A percentile compares a stretch with the other conserved stretches of the same genome.
Evolutionary conservation across 495 filamentous ascomycete genomes (phyloP).

Genomic region (Aspergillus incahuasiensis): DNA sequence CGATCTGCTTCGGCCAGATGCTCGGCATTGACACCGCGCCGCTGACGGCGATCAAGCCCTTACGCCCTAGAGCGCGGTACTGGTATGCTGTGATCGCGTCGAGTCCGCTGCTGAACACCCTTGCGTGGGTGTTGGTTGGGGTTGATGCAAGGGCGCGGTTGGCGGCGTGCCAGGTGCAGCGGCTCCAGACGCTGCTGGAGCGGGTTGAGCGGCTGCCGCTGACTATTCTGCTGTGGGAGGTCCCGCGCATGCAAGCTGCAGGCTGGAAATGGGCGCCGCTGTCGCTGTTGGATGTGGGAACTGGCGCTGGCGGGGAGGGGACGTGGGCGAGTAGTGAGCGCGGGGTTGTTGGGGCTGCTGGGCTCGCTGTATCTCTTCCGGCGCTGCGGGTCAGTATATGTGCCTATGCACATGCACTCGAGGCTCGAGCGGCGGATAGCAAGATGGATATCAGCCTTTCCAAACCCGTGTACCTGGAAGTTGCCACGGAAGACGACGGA

Average conservation of each 20-base stretch:
- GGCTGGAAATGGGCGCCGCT: not conserved
- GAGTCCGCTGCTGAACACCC: not conserved
- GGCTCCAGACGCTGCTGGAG: not conserved
- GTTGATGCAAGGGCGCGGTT: not conserved
- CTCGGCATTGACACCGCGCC: not conserved
- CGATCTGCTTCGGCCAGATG: not conserved
- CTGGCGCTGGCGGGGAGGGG: not conserved
- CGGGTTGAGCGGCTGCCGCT: not conserved
- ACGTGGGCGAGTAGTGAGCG: not conserved
- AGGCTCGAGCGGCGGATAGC: too few species aligned
- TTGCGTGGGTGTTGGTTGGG: not conserved
- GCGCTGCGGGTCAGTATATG: too few species aligned
- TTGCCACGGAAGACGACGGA: not conserved
- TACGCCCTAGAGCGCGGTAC: not conserved
- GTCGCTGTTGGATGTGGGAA: not conserved
- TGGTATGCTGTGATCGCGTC: not conserved
- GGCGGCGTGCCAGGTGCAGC: not conserved
- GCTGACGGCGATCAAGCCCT: not conserved
- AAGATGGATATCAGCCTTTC: not conserved
- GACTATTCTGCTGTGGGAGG: not conserved
- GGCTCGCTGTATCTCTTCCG: not conserved
- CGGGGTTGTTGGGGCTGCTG: not conserved
- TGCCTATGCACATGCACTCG: too few species aligned
- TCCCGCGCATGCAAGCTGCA: not conserved
- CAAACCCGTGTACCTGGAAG: not conserved